Conservation (phyloP, 208 protist genomes). For the Wallacemonas rigidus region DNA sequence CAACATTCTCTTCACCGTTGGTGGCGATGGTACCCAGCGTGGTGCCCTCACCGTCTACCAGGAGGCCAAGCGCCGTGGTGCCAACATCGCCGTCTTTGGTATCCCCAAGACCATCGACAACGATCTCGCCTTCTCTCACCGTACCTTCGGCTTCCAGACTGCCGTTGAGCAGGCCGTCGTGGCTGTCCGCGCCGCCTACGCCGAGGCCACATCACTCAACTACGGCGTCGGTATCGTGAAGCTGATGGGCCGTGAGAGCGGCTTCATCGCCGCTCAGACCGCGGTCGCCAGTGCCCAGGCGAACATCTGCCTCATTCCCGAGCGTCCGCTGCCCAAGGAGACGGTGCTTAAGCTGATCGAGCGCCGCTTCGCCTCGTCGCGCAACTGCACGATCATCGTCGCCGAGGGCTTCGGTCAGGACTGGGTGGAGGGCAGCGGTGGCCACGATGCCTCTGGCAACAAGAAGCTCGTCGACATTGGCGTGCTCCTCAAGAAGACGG, state of each 20-base stretch:
- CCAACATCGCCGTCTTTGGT: slow-evolving; percentile 91
- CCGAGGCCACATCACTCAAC: slow-evolving; percentile 85
- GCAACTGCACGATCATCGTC: slow-evolving; percentile 94
- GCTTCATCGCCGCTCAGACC: slow-evolving; percentile 94
- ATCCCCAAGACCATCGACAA: slow-evolving; percentile 97
- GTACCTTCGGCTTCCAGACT: slow-evolving; percentile 95
- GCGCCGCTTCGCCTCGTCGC: slow-evolving; percentile 69
- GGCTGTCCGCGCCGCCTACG: slow-evolving; percentile 91
- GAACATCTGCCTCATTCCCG: slow-evolving; percentile 93
- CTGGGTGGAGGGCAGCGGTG: slow-evolving; percentile 57
- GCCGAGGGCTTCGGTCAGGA: slow-evolving; percentile 94
- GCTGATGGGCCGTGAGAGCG: slow-evolving; percentile 95
- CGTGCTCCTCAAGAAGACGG: slow-evolving; percentile 81
- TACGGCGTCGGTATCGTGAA: slow-evolving; percentile 95
- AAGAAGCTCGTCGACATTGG: slow-evolving; percentile 93
- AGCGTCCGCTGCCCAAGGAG: slow-evolving; percentile 87
- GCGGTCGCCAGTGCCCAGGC: slow-evolving; percentile 90
- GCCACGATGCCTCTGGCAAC: slow-evolving; percentile 92
- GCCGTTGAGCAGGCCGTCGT: slow-evolving; percentile 90
- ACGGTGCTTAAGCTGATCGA: slow-evolving; percentile 81
- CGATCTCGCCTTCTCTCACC: slow-evolving; percentile 93
- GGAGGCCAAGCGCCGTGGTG: slow-evolving; percentile 75
- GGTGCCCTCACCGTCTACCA: slow-evolving; percentile 83
- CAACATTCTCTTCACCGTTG: slow-evolving; percentile 94
- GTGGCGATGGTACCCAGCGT: slow-evolving; percentile 95